Base-by-base conservation (phyloP, 1,284 basidiomycete genomes). In the Gomphus bonarii region DNA sequence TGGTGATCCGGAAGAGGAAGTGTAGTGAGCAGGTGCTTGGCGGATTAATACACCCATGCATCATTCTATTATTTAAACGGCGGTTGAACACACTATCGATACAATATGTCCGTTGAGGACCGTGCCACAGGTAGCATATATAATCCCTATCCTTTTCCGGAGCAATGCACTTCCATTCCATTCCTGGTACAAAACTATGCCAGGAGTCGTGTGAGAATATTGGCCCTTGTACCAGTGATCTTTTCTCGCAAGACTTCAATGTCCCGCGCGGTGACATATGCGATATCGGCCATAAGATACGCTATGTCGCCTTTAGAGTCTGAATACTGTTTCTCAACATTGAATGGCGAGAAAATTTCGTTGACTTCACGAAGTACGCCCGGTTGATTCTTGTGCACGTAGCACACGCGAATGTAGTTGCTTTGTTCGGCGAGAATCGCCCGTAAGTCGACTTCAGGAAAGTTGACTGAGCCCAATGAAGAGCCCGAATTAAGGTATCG, bases 261-360 rank as follows among this genome's bases (percentile, higher is more conserved):
- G 66, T 97, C 92, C 59, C 77, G 75, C 62, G 85, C 81, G 66
- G 86, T 89, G 63, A 98, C 94, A 63, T 92, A 84, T 35, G 88
- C 85, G 64, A 99, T 95, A 72, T 99, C 95, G 18, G 93, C 94
- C 82, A 98, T 87, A 62, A 98, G 80, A 71, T 95, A 97, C 20
- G 94, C 95, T 56, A 95, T 78, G 63, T 95, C 94, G 63, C 92
- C 93, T 74, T 93, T 93, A 56, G 91, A 94, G 69, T 98, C 95
- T 18, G 95, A 94, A 73, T 88, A 97, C 73, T 99, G 97, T 77
- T 99, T 98, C 75, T 97, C 95, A 68, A 99, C 95, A 72, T 99
- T 99, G 80, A 95, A 94, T 50, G 89, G 84, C 58, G 89, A 91
- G 50, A 99, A 75, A 31, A 83, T 82, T 65, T 95, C 90, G 79